These are phyloP conservation scores for Cyclotella baltica DNA, from an alignment of 108 stramenopile species.

Conservation along the genomic window DNA sequence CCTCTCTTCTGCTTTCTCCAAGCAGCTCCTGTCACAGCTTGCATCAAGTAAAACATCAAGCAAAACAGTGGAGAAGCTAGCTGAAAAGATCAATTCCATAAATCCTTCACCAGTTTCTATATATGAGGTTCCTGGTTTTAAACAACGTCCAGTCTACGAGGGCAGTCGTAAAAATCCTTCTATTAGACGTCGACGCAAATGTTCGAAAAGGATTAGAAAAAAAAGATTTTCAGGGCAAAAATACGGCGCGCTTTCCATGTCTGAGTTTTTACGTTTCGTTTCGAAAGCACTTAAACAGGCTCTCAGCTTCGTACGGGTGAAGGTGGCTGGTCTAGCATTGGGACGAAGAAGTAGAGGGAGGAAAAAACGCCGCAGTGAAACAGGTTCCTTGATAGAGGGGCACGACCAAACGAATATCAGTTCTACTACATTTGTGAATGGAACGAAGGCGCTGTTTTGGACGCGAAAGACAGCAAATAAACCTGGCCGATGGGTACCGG, in stretches of 20 bases:
- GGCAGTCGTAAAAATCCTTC: too few relatives aligned
- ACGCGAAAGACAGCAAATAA: too few relatives aligned
- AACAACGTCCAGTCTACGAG: background rate
- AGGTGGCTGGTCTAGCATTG: background rate
- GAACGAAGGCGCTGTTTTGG: slow-evolving; percentile 4
- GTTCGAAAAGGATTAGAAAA: background rate
- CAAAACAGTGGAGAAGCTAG: background rate
- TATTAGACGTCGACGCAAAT: too few relatives aligned
- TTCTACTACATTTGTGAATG: background rate
- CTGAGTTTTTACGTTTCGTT: too few relatives aligned
- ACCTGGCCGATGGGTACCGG: background rate
- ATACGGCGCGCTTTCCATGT: too few relatives aligned
- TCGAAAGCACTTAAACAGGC: too few relatives aligned
- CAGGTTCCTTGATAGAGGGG: background rate
- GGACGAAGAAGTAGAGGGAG: background rate
- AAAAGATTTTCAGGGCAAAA: too few relatives aligned
- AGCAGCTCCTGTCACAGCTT: background rate
- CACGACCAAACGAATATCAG: background rate
- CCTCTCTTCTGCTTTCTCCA: background rate
- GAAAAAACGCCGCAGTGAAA: too few relatives aligned
- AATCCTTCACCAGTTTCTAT: background rate
- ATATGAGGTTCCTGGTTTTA: background rate
- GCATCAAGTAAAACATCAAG: background rate
- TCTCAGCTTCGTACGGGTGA: background rate
- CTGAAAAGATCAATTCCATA: background rate